Conservation (phyloP, 352 stramenopile species). For the Phytophthora citricola region DNA sequence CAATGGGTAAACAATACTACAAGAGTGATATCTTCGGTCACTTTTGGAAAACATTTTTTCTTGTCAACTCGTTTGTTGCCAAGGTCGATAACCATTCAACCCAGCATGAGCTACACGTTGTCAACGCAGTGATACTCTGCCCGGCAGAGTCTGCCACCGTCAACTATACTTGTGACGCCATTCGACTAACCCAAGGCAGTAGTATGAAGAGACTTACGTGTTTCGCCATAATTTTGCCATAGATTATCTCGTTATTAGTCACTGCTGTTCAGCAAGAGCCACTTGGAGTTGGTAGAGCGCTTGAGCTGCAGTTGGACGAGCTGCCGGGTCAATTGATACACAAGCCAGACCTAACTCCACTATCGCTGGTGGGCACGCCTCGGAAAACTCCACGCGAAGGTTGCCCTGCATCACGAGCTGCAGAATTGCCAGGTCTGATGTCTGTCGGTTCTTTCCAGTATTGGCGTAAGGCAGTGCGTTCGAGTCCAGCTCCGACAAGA, state of each 20-base stretch:
- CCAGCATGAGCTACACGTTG: too few species aligned
- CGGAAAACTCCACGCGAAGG: slow-evolving; percentile 38
- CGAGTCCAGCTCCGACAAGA: slow-evolving; percentile 40
- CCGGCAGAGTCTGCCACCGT: too few species aligned
- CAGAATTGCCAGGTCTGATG: slow-evolving; percentile 34
- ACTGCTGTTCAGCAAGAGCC: slow-evolving; percentile 12
- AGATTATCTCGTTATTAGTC: not conserved
- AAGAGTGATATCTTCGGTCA: too few species aligned
- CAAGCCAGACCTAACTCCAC: slow-evolving; percentile 29
- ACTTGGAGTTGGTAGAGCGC: slow-evolving; percentile 33
- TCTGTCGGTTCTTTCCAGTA: slow-evolving; percentile 12
- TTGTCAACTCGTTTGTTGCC: too few species aligned
- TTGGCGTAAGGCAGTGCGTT: slow-evolving; percentile 34
- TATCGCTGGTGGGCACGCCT: slow-evolving; percentile 13
- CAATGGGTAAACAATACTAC: too few species aligned
- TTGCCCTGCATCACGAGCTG: slow-evolving; percentile 35
- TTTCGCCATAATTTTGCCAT: not conserved
- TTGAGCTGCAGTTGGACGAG: slow-evolving; percentile 33
- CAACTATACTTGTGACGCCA: too few species aligned
- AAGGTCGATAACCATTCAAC: too few species aligned
- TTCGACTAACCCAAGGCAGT: too few species aligned
- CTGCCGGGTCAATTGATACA: slow-evolving; percentile 24
- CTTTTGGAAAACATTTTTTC: too few species aligned
- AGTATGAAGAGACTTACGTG: too few species aligned
- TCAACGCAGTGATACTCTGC: too few species aligned